Evolutionary conservation across 371 early-diverging fungal species (phyloP), one percentile per base, ranked within the genome.

Genomic region (Haplosporangium sp.): DNA sequence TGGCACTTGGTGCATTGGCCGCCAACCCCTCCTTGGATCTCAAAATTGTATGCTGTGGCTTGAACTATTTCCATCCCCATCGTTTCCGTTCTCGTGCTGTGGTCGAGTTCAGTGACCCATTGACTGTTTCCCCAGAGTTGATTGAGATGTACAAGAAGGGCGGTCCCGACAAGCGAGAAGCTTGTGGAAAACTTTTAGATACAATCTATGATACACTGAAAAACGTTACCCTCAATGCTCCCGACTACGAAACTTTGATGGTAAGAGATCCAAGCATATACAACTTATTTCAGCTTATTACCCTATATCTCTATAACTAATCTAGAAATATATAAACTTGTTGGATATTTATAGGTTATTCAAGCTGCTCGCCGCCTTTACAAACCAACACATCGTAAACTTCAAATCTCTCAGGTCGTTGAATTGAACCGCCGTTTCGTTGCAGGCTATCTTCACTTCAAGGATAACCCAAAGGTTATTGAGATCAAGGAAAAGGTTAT

Each of bases 21-120:
- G 89, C 91, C 59, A 91, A 97, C 82, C 95, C 97, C 6, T 89
- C 88, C 15, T 71, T 96, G 47, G 92, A 97, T 67, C 94, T 98
- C 48, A 96, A 94, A 75, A 96, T 99, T 78, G 95, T 99, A 1
- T 98, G 98, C 37, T 92, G 93, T 39, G 95, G 92, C 0, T 84
- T 99, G 67, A 95, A 94, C 85, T 99, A 99, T 84, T 99, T 98
- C 84, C 95, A 99, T 84, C 95, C 98, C 3, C 93, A 97, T 85
- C 89, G 92, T 72, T 98, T 98, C 86, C 91, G 99, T 48, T 97
- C 97, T 8, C 89, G 97, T 64, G 98, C 98, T 6, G 98, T 98
- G 4, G 92, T 98, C 40, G 97, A 98, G 66, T 99, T 93, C 88
- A 98, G 98, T 20, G 90, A 93, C 39, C 97, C 97, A 0, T 89